Conservation (phyloP, 208 protist genomes). For the Wallacemonas sp. region DNA sequence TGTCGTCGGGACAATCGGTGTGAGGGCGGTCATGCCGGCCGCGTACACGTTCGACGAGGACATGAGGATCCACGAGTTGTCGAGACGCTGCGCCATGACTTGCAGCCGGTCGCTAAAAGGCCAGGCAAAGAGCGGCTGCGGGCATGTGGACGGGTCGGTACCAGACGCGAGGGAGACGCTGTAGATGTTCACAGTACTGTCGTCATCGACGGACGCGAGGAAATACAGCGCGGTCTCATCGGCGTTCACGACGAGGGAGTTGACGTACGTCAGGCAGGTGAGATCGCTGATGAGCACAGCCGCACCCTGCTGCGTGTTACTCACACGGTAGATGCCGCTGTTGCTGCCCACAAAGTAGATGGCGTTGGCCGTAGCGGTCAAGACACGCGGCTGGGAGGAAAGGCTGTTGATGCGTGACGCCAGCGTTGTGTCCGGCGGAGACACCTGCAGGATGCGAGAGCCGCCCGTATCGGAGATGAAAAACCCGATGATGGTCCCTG, state of each 20-base stretch:
- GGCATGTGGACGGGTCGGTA: not conserved
- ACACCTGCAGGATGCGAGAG: constrained; percentile 30
- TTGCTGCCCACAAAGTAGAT: constrained; percentile 10
- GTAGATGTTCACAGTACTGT: not conserved
- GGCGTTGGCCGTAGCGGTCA: not conserved
- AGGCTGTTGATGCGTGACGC: constrained; percentile 10
- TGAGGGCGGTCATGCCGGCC: not conserved
- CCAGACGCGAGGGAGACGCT: constrained; percentile 1
- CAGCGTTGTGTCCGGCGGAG: not conserved
- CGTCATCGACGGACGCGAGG: constrained; percentile 7
- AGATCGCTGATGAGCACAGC: constrained; percentile 2
- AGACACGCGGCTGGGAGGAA: constrained; percentile 10
- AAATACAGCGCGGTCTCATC: constrained; percentile 2
- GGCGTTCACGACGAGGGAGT: constrained; percentile 6
- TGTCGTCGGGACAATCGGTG: not conserved
- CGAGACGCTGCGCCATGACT: not conserved
- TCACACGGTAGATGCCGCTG: constrained; percentile 5
- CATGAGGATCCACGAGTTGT: constrained; percentile 8
- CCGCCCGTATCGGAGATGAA: constrained; percentile 52
- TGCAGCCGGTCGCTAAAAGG: not conserved
- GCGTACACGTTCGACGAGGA: constrained; percentile 11
- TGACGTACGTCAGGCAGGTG: constrained; percentile 2
- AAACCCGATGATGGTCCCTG: constrained; percentile 8
- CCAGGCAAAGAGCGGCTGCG: not conserved
- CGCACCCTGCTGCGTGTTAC: constrained; percentile 1